Evolutionary conservation across 805 yeast genomes (phyloP).

Genomic region (Candida chauliodis): DNA sequence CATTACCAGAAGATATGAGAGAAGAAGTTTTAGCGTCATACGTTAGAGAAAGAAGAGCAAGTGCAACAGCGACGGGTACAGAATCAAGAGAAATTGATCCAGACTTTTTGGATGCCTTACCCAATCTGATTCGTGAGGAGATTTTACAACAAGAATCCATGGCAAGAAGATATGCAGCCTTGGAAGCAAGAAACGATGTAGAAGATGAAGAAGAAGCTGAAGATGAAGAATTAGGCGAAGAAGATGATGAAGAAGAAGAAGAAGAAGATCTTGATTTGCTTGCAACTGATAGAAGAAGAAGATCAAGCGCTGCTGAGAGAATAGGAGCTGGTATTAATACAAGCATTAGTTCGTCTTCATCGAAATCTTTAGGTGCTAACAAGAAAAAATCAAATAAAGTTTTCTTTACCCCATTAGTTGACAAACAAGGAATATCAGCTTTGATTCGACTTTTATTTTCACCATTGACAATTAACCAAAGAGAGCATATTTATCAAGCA

Average conservation of each 20-base stretch:
- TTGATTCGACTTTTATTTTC: constrained; percentile 66
- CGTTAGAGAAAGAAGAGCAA: constrained; percentile 66
- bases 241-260: constrained; percentile 1
- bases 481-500: constrained; percentile 63
- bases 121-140: constrained; percentile 62
- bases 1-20: constrained; percentile 88
- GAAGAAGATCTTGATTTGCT: constrained; percentile 3
- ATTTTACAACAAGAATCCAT: constrained; percentile 56
- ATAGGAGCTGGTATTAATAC: neutral
- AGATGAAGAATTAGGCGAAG: constrained; percentile 4
- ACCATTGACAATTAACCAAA: constrained; percentile 60
- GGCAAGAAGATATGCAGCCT: constrained; percentile 36
- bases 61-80: constrained; percentile 42
- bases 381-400: constrained; percentile 16
- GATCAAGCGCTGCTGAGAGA: constrained; percentile 1
- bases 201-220: constrained; percentile 8
- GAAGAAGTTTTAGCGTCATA: constrained; percentile 90
- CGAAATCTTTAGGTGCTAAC: constrained; percentile 13
- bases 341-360: constrained; percentile 3
- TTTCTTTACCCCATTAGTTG: constrained; percentile 65
- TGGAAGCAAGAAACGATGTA: constrained; percentile 9
- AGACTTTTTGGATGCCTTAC: constrained; percentile 76
- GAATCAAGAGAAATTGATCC: constrained; percentile 69
- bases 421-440: constrained; percentile 71
- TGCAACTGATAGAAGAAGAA: constrained; percentile 1